A percentile compares a stretch with the other conserved stretches of the same genome.
These are phyloP conservation scores for Tylopilus plumbeoviolaceoides DNA, from an alignment of 768 basidiomycete genomes.

Conservation along the genomic window DNA sequence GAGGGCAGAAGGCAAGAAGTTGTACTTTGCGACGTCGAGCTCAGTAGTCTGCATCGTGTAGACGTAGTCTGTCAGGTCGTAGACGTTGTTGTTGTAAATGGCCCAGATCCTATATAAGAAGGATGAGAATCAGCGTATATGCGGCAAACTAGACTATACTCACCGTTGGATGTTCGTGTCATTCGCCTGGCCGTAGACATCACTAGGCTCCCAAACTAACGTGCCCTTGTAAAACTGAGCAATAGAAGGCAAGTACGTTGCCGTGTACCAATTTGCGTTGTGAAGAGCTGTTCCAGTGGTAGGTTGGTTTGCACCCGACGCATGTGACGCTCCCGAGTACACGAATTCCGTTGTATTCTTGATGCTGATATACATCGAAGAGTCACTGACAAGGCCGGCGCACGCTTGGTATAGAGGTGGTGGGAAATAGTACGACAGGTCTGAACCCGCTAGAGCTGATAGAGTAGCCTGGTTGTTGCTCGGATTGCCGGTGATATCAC, in stretches of 20 bases:
- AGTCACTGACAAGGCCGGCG: conserved; percentile 50
- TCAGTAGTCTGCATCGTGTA: conserved; percentile 48
- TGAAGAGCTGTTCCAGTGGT: conserved; percentile 34
- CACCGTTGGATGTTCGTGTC: conserved; percentile 34
- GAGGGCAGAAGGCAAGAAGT: conserved; percentile 49
- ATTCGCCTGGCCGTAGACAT: conserved; percentile 35
- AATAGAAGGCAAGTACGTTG: conserved; percentile 53
- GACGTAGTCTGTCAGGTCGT: conserved; percentile 67
- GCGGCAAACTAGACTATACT: conserved; percentile 6
- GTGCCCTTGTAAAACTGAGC: conserved; percentile 56
- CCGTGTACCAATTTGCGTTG: conserved; percentile 51
- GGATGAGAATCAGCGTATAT: not conserved
- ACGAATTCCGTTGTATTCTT: conserved; percentile 45
- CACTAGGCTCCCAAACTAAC: conserved; percentile 45
- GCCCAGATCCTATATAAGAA: conserved; percentile 46
- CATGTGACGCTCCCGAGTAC: conserved; percentile 50
- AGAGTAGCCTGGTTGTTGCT: conserved; percentile 49
- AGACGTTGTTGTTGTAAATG: conserved; percentile 53
- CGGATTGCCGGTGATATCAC: conserved; percentile 49
- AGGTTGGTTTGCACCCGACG: conserved; percentile 45
- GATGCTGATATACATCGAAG: conserved; percentile 35
- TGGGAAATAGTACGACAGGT: conserved; percentile 62
- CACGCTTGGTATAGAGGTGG: conserved; percentile 57
- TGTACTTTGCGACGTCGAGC: conserved; percentile 40
- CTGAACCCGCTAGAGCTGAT: conserved; percentile 54